Base-by-base conservation (phyloP, 768 basidiomycete species). In the Xerocomus brunneocitrinus region DNA sequence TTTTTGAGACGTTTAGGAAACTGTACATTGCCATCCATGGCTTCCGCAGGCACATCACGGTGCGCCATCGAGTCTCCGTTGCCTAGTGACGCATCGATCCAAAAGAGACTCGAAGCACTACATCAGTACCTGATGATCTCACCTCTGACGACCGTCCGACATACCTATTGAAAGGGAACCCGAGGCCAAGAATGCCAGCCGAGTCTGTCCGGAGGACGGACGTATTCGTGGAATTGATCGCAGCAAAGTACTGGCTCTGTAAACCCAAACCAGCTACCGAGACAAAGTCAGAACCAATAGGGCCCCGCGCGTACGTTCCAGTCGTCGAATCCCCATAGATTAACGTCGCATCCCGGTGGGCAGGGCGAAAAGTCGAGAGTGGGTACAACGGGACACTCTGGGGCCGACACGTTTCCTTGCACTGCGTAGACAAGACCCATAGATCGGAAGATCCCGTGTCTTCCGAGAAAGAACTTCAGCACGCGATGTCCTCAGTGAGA, bases 401-500 rank as follows among this genome's bases (percentile, higher is more conserved):
- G 3, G 69, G 54, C 47, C 76, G 76, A 53, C 74, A 77, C 3
- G 72, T 59, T n/a, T 61, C 57, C 9, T 66, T 68, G 63, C 85
- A 89, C 0, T 75, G 69, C 47, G 82, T 76, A 0, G 85, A 85
- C 27, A 84, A 67, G 9, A 85, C 76, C 89, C 89, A 91, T 5
- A 89, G 65, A 61, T 91, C 88, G 5, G 88, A 83, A 3, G 88
- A 90, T 41, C 88, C 88, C 2, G 87, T 88, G 57, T 90, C 88
- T 87, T 50, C 19, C 12, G 31, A 32, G 34, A 14, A 31, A 8
- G 14, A 9, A 30, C 1, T 32, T 64, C 27, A 65, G 48, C 22
- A 27, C 35, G 2, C 12, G 25, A 13, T 25, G 31, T 19, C 13
- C 8, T 38, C 8, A 6, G 46, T 10, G 1, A 2, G 5, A 30